phyloP scores from a whole-genome alignment of 2,329 filamentous ascomycete species.

The Leptographium flavum region DNA sequence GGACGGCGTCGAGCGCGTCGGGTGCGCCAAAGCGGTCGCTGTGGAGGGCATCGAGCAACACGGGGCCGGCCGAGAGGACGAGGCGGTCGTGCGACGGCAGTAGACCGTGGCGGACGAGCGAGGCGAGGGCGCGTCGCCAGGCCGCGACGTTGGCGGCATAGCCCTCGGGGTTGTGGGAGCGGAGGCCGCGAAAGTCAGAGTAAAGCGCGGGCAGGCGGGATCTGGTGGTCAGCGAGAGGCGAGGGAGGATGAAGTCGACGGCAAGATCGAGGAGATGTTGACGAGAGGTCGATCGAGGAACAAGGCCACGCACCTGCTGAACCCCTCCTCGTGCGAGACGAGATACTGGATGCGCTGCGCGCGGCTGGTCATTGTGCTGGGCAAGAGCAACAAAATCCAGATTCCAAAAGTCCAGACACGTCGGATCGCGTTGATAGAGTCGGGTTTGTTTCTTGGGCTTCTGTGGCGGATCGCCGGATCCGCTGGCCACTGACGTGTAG shows the following conservation, averaged over 20 bases:
- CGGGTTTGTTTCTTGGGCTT: too few species aligned
- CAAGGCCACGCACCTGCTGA: too few species aligned
- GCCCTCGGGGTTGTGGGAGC: constrained; percentile 13
- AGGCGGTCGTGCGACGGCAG: constrained; percentile 30
- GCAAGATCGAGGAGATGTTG: not conserved
- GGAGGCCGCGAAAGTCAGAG: constrained; percentile 15
- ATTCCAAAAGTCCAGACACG: too few species aligned
- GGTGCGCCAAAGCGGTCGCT: constrained; percentile 69
- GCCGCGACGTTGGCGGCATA: constrained; percentile 20
- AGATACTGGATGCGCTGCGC: constrained; percentile 12
- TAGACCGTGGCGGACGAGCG: constrained; percentile 18
- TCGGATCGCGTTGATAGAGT: too few species aligned
- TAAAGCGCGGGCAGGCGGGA: constrained; percentile 15
- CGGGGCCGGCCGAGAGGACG: constrained; percentile 40
- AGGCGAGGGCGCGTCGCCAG: constrained; percentile 20
- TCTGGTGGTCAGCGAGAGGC: constrained; percentile 7
- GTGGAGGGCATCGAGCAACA: constrained; percentile 57
- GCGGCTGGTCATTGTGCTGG: constrained; percentile 7
- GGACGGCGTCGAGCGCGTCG: constrained; percentile 62
- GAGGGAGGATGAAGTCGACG: too few species aligned
- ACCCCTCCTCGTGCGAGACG: constrained; percentile 10
- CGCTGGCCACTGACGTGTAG: too few species aligned
- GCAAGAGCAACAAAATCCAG: not conserved
- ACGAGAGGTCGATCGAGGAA: too few species aligned
- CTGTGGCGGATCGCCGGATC: too few species aligned